These are phyloP conservation scores for Curvularia sp. DNA, from an alignment of 2,329 filamentous ascomycete species.

Conservation along the genomic window DNA sequence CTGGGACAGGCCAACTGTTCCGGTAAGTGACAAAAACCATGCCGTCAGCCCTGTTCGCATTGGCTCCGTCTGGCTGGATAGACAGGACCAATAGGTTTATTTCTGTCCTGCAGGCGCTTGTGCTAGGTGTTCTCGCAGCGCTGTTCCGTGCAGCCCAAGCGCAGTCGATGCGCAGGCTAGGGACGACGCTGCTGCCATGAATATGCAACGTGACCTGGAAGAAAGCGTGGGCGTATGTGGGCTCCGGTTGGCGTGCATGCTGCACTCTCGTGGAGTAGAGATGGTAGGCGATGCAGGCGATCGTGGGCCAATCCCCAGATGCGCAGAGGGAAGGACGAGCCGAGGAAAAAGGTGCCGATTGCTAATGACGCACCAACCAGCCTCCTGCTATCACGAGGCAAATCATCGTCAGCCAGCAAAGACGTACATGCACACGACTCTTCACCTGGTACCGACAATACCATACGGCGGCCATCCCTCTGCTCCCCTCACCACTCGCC, in stretches of 20 bases:
- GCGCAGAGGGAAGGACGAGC: constrained; percentile 15
- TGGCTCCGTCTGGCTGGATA: neutral
- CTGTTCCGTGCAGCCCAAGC: neutral
- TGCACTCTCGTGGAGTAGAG: constrained; percentile 16
- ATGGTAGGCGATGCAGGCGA: constrained; percentile 21
- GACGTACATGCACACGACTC: constrained; percentile 42
- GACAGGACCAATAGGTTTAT: neutral
- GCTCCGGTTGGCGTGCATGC: constrained; percentile 9
- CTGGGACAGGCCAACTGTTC: neutral
- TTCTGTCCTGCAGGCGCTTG: neutral
- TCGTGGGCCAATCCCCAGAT: constrained; percentile 24
- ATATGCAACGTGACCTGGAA: constrained; percentile 19
- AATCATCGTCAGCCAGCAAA: constrained; percentile 49
- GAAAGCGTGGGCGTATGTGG: constrained; percentile 5
- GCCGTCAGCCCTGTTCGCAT: neutral
- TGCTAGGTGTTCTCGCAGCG: neutral
- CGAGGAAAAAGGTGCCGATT: constrained; percentile 20
- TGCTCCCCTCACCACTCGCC: constrained; percentile 11
- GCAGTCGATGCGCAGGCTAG: constrained; percentile 3
- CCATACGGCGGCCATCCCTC: constrained; percentile 29
- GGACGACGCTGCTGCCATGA: constrained; percentile 2
- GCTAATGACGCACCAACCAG: constrained; percentile 36
- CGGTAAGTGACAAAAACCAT: neutral
- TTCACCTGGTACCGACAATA: constrained; percentile 17
- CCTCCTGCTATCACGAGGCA: constrained; percentile 21